phyloP scores from a whole-genome alignment of 305 asterid species.

The Fraxinus paxiana region DNA sequence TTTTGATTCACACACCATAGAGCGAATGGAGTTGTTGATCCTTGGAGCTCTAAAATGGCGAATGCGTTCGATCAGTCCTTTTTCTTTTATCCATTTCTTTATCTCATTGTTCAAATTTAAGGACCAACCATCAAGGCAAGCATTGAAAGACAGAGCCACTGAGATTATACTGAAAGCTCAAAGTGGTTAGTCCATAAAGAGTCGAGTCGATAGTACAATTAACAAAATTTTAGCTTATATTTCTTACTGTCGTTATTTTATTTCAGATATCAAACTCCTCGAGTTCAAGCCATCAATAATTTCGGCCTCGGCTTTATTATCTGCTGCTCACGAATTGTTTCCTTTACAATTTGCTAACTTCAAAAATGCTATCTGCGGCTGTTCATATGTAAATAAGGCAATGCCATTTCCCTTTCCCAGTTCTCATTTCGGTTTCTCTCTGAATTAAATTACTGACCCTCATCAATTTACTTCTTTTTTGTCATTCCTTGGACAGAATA shows the following conservation, averaged over 20 bases:
- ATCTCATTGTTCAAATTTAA: conserved; percentile 38
- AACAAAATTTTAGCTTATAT: background rate
- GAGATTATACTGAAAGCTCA: conserved; percentile 51
- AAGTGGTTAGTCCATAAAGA: conserved; percentile 38
- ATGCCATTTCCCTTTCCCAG: background rate
- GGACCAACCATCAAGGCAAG: conserved; percentile 34
- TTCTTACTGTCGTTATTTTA: background rate
- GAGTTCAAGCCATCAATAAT: conserved; percentile 57
- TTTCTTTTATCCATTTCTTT: conserved; percentile 47
- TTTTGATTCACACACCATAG: conserved; percentile 34
- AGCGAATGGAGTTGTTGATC: conserved; percentile 60
- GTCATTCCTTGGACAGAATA: conserved; percentile 29
- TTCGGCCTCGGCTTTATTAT: conserved; percentile 60
- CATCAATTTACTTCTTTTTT: background rate
- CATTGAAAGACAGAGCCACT: conserved; percentile 46
- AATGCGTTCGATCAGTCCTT: conserved; percentile 63
- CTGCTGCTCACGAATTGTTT: conserved; percentile 40
- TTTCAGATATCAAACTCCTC: conserved; percentile 45
- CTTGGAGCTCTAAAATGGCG: conserved; percentile 69
- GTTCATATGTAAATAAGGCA: conserved; percentile 50
- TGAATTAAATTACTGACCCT: background rate
- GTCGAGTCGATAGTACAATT: background rate
- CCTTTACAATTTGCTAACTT: conserved; percentile 45
- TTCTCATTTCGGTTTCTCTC: background rate
- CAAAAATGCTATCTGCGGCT: conserved; percentile 34